Evolutionary conservation across 306 rosid genomes (phyloP).

Genomic region (Acmispon strigosus): DNA sequence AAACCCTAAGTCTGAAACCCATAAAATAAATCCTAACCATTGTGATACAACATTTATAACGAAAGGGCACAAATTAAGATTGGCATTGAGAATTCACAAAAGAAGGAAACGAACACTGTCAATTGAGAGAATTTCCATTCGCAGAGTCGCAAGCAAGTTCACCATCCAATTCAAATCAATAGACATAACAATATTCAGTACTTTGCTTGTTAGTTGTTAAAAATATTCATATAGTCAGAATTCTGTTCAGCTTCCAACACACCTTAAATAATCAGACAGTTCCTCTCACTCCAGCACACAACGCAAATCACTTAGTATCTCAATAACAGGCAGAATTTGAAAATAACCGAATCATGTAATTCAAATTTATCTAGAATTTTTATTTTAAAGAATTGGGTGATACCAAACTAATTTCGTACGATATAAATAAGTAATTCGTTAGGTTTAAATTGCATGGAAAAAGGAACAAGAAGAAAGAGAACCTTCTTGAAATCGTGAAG

Average conservation of each 20-base stretch:
- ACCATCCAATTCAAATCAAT: not conserved
- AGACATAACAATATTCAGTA: not conserved
- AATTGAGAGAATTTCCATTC: not conserved
- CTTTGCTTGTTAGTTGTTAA: not conserved
- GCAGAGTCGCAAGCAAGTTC: not conserved
- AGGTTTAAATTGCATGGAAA: not conserved
- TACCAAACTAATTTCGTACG: not conserved
- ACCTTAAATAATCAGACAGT: not conserved
- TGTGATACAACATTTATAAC: not conserved
- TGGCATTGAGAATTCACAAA: not conserved
- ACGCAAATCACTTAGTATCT: not conserved
- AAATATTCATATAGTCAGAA: not conserved
- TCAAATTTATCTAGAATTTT: not conserved
- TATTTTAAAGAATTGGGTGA: not conserved
- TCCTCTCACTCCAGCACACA: not conserved
- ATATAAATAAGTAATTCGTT: not conserved
- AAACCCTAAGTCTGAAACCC: not conserved
- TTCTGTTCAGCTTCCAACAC: not conserved
- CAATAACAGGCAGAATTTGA: not conserved
- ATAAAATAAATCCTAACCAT: not conserved
- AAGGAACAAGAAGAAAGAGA: not conserved
- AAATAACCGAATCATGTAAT: not conserved
- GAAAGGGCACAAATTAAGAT: not conserved
- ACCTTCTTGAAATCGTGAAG: slow-evolving; percentile 87
- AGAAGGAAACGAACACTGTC: not conserved